Evolutionary conservation across 305 asterid genomes (phyloP), one percentile per base, ranked within the genome.

Genomic region (Salvia sclarea): DNA sequence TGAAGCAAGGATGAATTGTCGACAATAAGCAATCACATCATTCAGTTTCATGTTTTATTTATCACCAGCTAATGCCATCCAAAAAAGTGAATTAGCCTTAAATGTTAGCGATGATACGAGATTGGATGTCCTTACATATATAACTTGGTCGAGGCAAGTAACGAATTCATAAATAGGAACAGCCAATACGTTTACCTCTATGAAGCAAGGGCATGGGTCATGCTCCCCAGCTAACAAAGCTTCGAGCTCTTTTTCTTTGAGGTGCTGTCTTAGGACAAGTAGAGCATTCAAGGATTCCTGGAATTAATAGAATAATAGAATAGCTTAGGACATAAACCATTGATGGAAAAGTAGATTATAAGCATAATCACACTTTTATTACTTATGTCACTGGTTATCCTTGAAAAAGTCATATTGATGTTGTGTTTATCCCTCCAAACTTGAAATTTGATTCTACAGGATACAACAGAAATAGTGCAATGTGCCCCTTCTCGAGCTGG

Each of bases 151-250:
- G 12, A 28, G 35, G 16, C 24, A 56, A 68, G 66, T 30, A 30
- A 56, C 28, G 6, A 57, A 30, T 35, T 17, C 17, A 3, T 20
- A 40, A 14, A 69, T 41, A 63, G 69, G 49, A 31, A 8, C 13
- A 24, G 35, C 6, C 35, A 44, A 53, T 18, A 61, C 52, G 31
- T 54, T 81, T 65, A 93, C 98, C 96, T 89, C 98, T 60, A 94
- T 89, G 84, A 82, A 94, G 80, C 98, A 94, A 78, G 98, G 81
- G 78, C 90, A 87, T 47, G 88, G 62, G 79, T 94, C 99, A 28
- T 89, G 96, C 75, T 94, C 97, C 81, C 83, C 96, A 16, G 97
- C 59, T 68, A 91, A 80, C 68, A 94, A 79, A 79, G 99, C 98
- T 84, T 87, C 95, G 31, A 89, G 88, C 81, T 94, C 98, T 68